Percentiles rank a stretch among this genome's conserved stretches.
These are phyloP conservation scores for Eucalyptus grandis DNA, from an alignment of 345 rosid species.

Conservation along the genomic window DNA sequence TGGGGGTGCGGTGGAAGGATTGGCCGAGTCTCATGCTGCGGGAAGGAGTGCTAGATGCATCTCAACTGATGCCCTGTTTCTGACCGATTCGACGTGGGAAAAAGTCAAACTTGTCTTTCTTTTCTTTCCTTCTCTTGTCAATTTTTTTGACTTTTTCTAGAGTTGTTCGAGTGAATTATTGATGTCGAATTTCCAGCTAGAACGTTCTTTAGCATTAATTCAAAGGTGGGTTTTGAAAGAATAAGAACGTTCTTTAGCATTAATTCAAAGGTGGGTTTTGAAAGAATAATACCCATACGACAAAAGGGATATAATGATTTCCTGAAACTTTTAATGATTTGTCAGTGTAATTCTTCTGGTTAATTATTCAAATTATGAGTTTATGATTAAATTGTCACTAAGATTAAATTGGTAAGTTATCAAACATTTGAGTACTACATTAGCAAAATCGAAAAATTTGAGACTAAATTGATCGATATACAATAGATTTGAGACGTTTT, in stretches of 20 bases:
- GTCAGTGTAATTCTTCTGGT: no score
- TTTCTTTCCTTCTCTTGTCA: not conserved
- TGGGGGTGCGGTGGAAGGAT: not conserved
- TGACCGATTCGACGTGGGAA: not conserved
- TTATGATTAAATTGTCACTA: no score
- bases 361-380: no score
- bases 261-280: not conserved
- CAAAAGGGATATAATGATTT: not conserved
- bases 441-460: fast-evolving
- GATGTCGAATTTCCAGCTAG: not conserved
- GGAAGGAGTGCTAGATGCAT: not conserved
- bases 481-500: fast-evolving
- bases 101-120: not conserved
- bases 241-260: not conserved
- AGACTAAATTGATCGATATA: fast-evolving
- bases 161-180: not conserved
- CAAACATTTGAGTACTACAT: no score
- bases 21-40: not conserved
- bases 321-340: no score
- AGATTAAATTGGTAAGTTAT: no score
- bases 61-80: not conserved
- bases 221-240: not conserved
- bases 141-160: not conserved
- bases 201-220: not conserved
- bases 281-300: not conserved